Evolutionary conservation across 495 filamentous ascomycete genomes (phyloP).

Genomic region (Aspergillus leporis): DNA sequence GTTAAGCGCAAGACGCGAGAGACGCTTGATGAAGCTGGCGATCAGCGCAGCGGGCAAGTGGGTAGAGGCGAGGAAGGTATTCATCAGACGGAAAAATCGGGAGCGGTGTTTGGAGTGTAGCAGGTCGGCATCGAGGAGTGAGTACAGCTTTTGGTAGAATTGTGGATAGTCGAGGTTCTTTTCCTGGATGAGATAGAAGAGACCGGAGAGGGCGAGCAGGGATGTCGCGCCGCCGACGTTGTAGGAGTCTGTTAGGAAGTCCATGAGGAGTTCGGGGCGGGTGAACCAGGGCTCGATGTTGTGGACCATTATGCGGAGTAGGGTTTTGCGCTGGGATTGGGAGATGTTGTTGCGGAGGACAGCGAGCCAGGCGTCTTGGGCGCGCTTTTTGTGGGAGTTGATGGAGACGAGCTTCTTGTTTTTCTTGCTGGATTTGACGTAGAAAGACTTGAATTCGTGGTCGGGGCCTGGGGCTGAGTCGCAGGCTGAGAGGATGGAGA

Average conservation of each 20-base stretch:
- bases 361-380: conserved; percentile 82
- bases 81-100: conserved; percentile 87
- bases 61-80: conserved; percentile 88
- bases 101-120: conserved; percentile 93
- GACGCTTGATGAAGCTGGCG: conserved; percentile 92
- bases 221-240: conserved; percentile 81
- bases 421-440: conserved; percentile 64
- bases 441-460: conserved; percentile 68
- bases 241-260: conserved; percentile 93
- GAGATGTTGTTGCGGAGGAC: conserved; percentile 66
- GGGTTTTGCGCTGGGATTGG: conserved; percentile 72
- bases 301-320: conserved; percentile 70
- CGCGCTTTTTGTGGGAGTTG: conserved; percentile 51
- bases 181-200: conserved; percentile 92
- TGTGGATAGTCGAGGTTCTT: conserved; percentile 94
- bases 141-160: conserved; percentile 94
- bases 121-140: conserved; percentile 77
- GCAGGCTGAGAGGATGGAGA: conserved; percentile 65
- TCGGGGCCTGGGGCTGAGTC: conserved; percentile 61
- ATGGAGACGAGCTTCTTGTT: conserved; percentile 48
- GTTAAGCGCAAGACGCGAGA: conserved; percentile 77
- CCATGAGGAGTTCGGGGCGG: conserved; percentile 87
- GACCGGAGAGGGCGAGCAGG: conserved; percentile 83
- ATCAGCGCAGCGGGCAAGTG: conserved; percentile 90
- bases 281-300: conserved; percentile 86